A percentile compares a stretch with the other conserved stretches of the same genome.
These are phyloP conservation scores for Apocynum venetum DNA, from an alignment of 257 asterid genomes.

Conservation along the genomic window DNA sequence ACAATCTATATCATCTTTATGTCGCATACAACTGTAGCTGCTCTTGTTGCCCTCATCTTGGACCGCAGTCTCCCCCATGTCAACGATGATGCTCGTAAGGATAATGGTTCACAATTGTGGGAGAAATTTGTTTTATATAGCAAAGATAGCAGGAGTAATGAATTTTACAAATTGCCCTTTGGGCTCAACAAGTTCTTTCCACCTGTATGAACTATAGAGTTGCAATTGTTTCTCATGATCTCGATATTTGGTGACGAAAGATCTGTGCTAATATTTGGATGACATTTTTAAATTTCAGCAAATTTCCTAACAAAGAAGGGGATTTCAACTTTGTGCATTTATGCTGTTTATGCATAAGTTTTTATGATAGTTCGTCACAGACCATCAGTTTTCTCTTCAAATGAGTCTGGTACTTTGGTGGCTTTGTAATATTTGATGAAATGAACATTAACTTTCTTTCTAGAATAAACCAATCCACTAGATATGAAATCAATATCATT, in stretches of 20 bases:
- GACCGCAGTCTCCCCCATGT: conserved; percentile 46
- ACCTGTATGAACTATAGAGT: conserved; percentile 25
- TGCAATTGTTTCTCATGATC: neutral
- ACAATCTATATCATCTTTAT: conserved; percentile 36
- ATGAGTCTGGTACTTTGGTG: too few relatives aligned
- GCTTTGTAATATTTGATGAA: neutral
- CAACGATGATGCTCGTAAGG: conserved; percentile 35
- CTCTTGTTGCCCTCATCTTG: conserved; percentile 34
- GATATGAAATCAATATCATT: neutral
- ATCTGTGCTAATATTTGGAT: neutral
- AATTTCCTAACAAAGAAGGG: too few relatives aligned
- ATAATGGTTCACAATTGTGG: conserved; percentile 65
- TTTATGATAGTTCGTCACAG: too few relatives aligned
- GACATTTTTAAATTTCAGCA: neutral
- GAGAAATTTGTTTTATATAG: conserved; percentile 51
- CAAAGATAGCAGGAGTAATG: conserved; percentile 59
- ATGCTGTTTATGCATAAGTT: neutral
- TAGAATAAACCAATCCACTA: neutral
- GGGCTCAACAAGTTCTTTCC: conserved; percentile 60
- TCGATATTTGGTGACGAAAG: neutral
- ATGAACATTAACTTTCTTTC: neutral
- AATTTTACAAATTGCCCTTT: conserved; percentile 57
- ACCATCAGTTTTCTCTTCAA: neutral
- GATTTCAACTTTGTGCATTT: neutral
- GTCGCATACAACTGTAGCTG: conserved; percentile 60